A percentile compares a stretch with the other conserved stretches of the same genome.
These are phyloP conservation scores for Blastocladiella emersonii DNA, from an alignment of 371 early-diverging fungal species.

Conservation along the genomic window DNA sequence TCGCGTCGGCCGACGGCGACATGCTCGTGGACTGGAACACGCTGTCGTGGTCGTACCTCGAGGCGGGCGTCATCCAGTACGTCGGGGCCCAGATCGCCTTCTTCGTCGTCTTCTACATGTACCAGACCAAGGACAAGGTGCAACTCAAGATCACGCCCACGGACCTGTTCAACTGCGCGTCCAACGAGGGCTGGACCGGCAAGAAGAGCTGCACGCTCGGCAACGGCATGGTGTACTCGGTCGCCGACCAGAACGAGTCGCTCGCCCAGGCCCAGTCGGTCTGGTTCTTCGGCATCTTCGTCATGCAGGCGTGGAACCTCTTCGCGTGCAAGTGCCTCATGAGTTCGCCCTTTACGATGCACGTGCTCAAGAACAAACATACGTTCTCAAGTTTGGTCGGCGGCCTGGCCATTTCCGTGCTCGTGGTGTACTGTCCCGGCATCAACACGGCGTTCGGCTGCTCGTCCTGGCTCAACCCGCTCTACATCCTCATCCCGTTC, in stretches of 20 bases:
- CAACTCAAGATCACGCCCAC: not conserved
- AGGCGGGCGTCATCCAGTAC: conserved; percentile 66
- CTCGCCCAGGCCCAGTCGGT: conserved; percentile 56
- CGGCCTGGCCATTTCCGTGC: conserved; percentile 43
- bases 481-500: not conserved
- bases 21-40: conserved; percentile 67
- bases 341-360: conserved; percentile 50
- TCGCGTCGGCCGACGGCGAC: conserved; percentile 54
- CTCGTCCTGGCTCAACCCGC: not conserved
- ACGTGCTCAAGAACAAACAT: conserved; percentile 62
- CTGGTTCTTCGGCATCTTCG: conserved; percentile 64
- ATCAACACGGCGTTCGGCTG: conserved; percentile 37
- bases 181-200: conserved; percentile 17
- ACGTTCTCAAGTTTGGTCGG: conserved; percentile 48
- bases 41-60: conserved; percentile 73
- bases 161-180: not conserved
- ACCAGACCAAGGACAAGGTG: not conserved
- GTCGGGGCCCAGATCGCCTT: conserved; percentile 56
- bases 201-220: conserved; percentile 34
- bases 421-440: conserved; percentile 69
- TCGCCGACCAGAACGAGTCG: conserved; percentile 33
- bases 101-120: conserved; percentile 46
- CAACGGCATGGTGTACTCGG: conserved; percentile 24
- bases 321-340: conserved; percentile 77
- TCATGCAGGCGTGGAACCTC: conserved; percentile 80